Percentiles rank a stretch among this genome's conserved stretches.
phyloP scores from a whole-genome alignment of 2,329 filamentous ascomycete genomes.

The Thelonectria olida region DNA sequence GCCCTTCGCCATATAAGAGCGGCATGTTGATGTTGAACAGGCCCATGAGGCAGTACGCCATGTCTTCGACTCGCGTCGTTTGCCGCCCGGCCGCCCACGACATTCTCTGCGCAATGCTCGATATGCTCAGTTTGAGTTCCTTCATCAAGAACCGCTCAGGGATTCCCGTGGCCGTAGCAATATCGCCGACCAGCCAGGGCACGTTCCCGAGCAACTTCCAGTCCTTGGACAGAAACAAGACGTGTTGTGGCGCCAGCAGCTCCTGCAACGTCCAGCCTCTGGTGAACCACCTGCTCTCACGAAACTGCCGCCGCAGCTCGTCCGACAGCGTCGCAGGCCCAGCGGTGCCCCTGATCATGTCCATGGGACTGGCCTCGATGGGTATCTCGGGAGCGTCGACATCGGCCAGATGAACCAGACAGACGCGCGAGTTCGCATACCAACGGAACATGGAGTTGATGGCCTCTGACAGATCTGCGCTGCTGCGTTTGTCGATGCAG shows the following conservation, averaged over 20 bases:
- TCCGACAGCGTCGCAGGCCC: not conserved
- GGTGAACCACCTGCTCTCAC: conserved; percentile 1
- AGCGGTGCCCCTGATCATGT: not conserved
- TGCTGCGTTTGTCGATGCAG: conserved; percentile 22
- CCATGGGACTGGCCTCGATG: no score
- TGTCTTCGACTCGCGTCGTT: conserved; percentile 8
- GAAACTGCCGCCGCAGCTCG: not conserved
- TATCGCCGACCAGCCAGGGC: not conserved
- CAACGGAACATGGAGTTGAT: conserved; percentile 21
- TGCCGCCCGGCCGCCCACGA: conserved; percentile 8
- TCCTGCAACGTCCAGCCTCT: conserved; percentile 19
- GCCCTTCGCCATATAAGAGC: conserved; percentile 11
- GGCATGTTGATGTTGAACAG: conserved; percentile 14
- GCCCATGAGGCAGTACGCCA: conserved; percentile 14
- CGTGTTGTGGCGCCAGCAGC: conserved; percentile 9
- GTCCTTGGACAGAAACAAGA: conserved; percentile 8
- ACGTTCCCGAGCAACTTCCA: conserved; percentile 11
- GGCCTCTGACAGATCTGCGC: conserved; percentile 15
- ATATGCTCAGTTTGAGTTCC: no score
- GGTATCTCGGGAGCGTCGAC: no score
- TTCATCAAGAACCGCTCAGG: no score
- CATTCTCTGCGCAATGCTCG: conserved; percentile 9
- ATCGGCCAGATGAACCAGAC: conserved; percentile 10
- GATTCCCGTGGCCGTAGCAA: conserved; percentile 4
- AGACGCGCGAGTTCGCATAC: conserved; percentile 6